Evolutionary conservation across 192 early-diverging fungal species (phyloP), one percentile per base, ranked within the genome.

Genomic region (Glomus cerebriforme): DNA sequence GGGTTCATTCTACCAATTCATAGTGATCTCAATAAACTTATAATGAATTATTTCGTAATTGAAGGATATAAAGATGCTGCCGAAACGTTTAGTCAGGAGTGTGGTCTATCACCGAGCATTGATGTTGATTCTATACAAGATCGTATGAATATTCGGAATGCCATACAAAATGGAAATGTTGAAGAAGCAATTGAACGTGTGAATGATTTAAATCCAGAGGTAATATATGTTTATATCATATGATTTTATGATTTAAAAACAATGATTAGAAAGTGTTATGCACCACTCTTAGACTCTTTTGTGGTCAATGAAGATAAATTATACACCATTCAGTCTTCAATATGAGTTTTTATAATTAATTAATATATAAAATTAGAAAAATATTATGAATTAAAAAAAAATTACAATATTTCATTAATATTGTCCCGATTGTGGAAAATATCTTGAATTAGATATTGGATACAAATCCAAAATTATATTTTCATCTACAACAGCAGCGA

Each of bases 1-100:
- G 39, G 6, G 10, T 34, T 65, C 4, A 35, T 60, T 12, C n/a
- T 75, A 13, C 9, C 19, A 37, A 13, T 22, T 17, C 29, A 35
- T 84, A 93, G 95, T 29, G 97, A 98, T 85, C 87, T 99, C 60
- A 98, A 99, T 90, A 95, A 95, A 82, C 90, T 99, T 29, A 91
- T 99, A 45, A 99, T 99, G 97, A 98, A 99, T 88, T 99, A 99
- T 75, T 85, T 99, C 27, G 92, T 98, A 15, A 97, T 99, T 63
- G 98, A 99, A 84, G 98, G 98, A 9, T 99, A 96, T 89, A 99
- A 97, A 84, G 96, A 98, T 81, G 98, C 98, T 0, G 98, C 97
- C 0, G 95, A 99, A 84, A 95, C 97, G 84, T 98, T 99, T 80
- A 93, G 92, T 80, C 82, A 89, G 47, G 98, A 99, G 78, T 90